A percentile compares a stretch with the other conserved stretches of the same genome.
Conservation (phyloP, 164 flowering plant species). For the Vitis rupestris region DNA sequence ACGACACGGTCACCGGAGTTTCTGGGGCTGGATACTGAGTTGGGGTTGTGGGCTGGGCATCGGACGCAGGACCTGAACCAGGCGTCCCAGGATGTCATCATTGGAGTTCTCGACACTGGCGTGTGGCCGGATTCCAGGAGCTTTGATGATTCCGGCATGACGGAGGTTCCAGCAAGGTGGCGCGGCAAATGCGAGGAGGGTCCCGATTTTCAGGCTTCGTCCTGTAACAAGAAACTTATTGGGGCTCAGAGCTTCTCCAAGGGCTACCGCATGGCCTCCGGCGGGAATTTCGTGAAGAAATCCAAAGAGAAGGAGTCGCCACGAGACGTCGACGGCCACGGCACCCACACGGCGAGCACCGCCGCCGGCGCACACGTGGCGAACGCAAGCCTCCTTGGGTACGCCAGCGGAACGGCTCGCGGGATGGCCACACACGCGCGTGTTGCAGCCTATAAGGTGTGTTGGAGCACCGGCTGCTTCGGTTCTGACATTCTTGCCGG, state of each 20-base stretch:
- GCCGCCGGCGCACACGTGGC: conserved; percentile 66
- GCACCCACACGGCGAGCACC: conserved; percentile 84
- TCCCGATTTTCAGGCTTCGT: conserved; percentile 40
- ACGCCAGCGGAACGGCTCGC: conserved; percentile 81
- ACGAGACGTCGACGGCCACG: conserved; percentile 77
- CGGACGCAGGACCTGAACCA: conserved; percentile 27
- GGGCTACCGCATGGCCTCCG: conserved; percentile 57
- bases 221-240: conserved; percentile 77
- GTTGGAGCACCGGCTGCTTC: conserved; percentile 73
- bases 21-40: conserved; percentile 43
- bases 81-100: conserved; percentile 58
- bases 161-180: conserved; percentile 59
- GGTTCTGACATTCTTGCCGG: conserved; percentile 83
- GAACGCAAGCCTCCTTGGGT: conserved; percentile 74
- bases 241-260: conserved; percentile 74
- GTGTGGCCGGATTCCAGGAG: conserved; percentile 80
- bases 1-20: conserved; percentile 78
- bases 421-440: conserved; percentile 81
- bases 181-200: conserved; percentile 61
- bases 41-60: conserved; percentile 34
- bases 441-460: conserved; percentile 77
- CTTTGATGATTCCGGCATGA: conserved; percentile 56
- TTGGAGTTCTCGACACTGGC: conserved; percentile 84
- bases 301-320: conserved; percentile 46
- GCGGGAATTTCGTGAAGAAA: conserved; percentile 16